Percentiles rank a stretch among this genome's conserved stretches.
Evolutionary conservation across 495 filamentous ascomycete genomes (phyloP).

Genomic region (Arthonia radiata): DNA sequence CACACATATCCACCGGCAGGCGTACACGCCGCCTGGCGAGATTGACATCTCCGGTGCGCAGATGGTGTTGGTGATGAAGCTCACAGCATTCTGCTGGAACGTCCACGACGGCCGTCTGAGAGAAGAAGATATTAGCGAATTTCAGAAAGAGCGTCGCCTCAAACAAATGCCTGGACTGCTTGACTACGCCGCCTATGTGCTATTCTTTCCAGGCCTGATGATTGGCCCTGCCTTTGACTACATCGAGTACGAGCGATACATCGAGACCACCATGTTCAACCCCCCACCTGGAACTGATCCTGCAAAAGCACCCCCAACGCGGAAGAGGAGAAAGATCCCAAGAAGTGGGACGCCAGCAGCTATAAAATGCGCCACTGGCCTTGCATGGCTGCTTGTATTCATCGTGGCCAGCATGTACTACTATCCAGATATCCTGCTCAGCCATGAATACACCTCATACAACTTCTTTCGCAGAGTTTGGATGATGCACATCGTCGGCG

Average conservation of each 20-base stretch:
- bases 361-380: slow-evolving; percentile 43
- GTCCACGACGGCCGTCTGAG: slow-evolving; percentile 71
- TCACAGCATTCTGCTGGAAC: slow-evolving; percentile 95
- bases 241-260: slow-evolving; percentile 73
- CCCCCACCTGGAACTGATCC: slow-evolving; percentile 55
- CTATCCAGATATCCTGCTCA: slow-evolving; percentile 30
- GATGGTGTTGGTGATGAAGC: slow-evolving; percentile 97
- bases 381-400: slow-evolving; percentile 59
- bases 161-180: slow-evolving; percentile 42
- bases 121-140: slow-evolving; percentile 52
- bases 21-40: slow-evolving; percentile 30
- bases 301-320: slow-evolving; percentile 53
- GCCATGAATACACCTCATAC: slow-evolving; percentile 35
- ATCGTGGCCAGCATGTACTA: slow-evolving; percentile 48
- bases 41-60: slow-evolving; percentile 90
- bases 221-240: slow-evolving; percentile 83
- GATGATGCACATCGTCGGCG: slow-evolving; percentile 55
- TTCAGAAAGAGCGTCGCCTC: slow-evolving; percentile 65
- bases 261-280: slow-evolving; percentile 85
- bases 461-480: slow-evolving; percentile 46
- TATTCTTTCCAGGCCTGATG: slow-evolving; percentile 78
- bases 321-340: slow-evolving; percentile 80
- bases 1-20: slow-evolving; percentile 65
- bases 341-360: slow-evolving; percentile 69
- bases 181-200: slow-evolving; percentile 68